These are phyloP conservation scores for Phytophthora quininea DNA, from an alignment of 352 stramenopile species.

Conservation along the genomic window DNA sequence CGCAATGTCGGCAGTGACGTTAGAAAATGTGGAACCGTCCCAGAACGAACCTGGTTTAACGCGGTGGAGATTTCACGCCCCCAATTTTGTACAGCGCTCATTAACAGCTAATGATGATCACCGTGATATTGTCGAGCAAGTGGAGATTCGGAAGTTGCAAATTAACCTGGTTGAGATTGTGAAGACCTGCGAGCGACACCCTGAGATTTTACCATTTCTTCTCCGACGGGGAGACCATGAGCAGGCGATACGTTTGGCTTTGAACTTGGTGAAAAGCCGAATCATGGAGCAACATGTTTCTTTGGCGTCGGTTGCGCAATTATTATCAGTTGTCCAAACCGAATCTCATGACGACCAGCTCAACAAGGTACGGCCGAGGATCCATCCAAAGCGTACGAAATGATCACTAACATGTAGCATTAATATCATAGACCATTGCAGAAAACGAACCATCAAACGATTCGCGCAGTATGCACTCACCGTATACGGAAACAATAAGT, in stretches of 20 bases:
- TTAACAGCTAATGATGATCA: slow-evolving; percentile 29
- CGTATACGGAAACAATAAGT: slow-evolving; percentile 1
- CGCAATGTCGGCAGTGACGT: slow-evolving; percentile 34
- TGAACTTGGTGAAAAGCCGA: slow-evolving; percentile 56
- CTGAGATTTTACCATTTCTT: slow-evolving; percentile 73
- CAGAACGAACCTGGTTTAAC: slow-evolving; percentile 44
- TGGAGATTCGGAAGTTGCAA: slow-evolving; percentile 72
- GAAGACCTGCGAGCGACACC: slow-evolving; percentile 62
- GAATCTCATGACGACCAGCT: slow-evolving; percentile 38
- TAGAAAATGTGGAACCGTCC: slow-evolving; percentile 42
- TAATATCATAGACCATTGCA: slow-evolving; percentile 13
- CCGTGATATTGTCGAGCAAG: slow-evolving; percentile 27
- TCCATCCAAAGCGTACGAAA: slow-evolving; percentile 27
- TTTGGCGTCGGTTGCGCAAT: slow-evolving; percentile 35
- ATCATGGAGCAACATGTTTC: slow-evolving; percentile 59
- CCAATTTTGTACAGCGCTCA: slow-evolving; percentile 64
- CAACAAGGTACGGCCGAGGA: slow-evolving; percentile 32
- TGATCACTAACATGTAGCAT: slow-evolving; percentile 3
- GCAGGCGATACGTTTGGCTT: slow-evolving; percentile 52
- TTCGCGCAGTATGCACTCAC: not conserved
- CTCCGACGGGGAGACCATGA: slow-evolving; percentile 56
- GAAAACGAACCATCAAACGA: not conserved
- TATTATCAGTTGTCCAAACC: slow-evolving; percentile 58
- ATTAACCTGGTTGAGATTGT: slow-evolving; percentile 67
- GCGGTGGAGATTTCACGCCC: slow-evolving; percentile 67